Evolutionary conservation across 129 eudicot genomes (phyloP).

Genomic region (Flaveria brownii): DNA sequence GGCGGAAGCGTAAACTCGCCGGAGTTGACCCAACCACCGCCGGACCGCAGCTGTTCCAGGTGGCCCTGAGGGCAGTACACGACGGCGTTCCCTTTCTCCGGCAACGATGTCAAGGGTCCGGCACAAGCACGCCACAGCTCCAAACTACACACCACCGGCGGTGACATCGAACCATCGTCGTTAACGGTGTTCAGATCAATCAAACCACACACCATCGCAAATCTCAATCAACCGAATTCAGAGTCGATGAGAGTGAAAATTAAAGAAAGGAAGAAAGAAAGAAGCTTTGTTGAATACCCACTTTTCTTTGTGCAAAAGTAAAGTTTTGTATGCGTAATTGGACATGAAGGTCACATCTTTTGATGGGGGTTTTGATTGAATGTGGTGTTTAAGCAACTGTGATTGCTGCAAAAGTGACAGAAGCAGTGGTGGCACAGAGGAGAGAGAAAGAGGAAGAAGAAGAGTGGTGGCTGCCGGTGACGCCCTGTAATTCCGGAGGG

Average conservation of each 20-base stretch:
- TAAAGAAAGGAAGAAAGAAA: constrained; percentile 6
- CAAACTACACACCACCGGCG: constrained; percentile 63
- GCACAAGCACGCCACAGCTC: constrained; percentile 99
- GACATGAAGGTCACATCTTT: constrained; percentile 44
- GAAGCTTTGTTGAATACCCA: constrained; percentile 18
- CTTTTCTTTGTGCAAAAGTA: constrained; percentile 41
- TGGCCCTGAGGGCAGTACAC: constrained; percentile 95
- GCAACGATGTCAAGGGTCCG: constrained; percentile 71
- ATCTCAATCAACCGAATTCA: background rate
- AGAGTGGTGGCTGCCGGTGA: constrained; percentile 23
- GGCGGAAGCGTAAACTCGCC: constrained; percentile 53
- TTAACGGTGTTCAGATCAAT: constrained; percentile 70
- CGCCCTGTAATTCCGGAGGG: constrained; percentile 94
- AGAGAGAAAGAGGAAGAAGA: constrained; percentile 17
- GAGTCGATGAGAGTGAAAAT: background rate
- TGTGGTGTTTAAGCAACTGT: constrained; percentile 7
- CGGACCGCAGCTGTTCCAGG: constrained; percentile 46
- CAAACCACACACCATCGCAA: constrained; percentile 51
- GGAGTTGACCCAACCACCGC: constrained; percentile 37
- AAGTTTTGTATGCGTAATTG: constrained; percentile 23
- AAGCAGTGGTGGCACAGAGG: constrained; percentile 31
- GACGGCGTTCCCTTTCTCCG: constrained; percentile 76
- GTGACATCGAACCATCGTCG: constrained; percentile 46
- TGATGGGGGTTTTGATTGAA: constrained; percentile 16
- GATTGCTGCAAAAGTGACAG: constrained; percentile 47